These are phyloP conservation scores for Aspergillus aculeatinus DNA, from an alignment of 2,329 filamentous ascomycete species.

Conservation along the genomic window DNA sequence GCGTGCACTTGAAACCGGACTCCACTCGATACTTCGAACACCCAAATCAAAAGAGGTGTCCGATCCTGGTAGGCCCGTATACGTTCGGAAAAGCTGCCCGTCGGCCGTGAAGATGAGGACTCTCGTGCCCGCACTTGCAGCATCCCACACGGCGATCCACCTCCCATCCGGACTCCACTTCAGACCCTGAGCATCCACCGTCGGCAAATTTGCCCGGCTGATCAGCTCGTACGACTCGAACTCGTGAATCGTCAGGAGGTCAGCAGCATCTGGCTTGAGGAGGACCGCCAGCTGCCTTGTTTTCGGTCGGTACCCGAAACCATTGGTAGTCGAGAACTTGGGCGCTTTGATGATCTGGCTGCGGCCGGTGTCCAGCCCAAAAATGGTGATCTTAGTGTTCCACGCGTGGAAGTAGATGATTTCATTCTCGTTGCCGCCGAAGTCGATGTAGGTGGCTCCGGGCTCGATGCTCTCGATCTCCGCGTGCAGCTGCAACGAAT, in stretches of 20 bases:
- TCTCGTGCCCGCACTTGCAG: slow-evolving; percentile 51
- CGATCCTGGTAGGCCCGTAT: slow-evolving; percentile 41
- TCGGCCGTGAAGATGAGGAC: slow-evolving; percentile 59
- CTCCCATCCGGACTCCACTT: slow-evolving; percentile 61
- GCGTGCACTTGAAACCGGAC: slow-evolving; percentile 33
- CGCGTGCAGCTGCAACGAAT: slow-evolving; percentile 37
- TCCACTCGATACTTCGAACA: slow-evolving; percentile 55
- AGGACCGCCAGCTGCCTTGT: slow-evolving; percentile 42
- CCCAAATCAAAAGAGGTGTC: slow-evolving; percentile 48
- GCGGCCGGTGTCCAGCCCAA: slow-evolving; percentile 35
- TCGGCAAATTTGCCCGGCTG: slow-evolving; percentile 42
- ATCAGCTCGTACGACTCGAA: slow-evolving; percentile 35
- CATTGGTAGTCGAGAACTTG: slow-evolving; percentile 38
- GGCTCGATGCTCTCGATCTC: slow-evolving; percentile 44
- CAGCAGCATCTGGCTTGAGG: slow-evolving; percentile 39
- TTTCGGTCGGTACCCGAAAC: slow-evolving; percentile 42
- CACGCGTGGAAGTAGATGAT: slow-evolving; percentile 42
- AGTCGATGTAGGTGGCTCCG: slow-evolving; percentile 38
- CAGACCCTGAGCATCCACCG: slow-evolving; percentile 57
- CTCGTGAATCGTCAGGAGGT: slow-evolving; percentile 42
- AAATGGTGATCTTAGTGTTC: slow-evolving; percentile 40
- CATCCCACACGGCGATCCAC: slow-evolving; percentile 60
- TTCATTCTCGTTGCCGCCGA: slow-evolving; percentile 38
- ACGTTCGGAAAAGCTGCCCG: slow-evolving; percentile 57
- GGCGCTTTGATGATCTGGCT: slow-evolving; percentile 42